Evolutionary conservation across 164 flowering plant species (phyloP).

Genomic region (Sedum album): DNA sequence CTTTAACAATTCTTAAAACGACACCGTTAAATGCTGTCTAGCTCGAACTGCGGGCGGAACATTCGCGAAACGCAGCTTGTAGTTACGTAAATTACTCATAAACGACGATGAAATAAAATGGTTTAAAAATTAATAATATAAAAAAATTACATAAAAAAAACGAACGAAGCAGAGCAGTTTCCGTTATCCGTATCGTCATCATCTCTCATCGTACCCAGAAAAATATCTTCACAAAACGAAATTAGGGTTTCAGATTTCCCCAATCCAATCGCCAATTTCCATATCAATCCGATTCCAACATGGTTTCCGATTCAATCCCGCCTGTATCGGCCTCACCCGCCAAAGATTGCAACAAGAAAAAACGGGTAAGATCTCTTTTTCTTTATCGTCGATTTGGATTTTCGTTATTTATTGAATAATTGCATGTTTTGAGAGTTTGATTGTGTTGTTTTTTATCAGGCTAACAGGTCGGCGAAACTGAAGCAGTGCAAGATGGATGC

Average conservation of each 20-base stretch:
- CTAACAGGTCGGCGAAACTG: conserved; percentile 71
- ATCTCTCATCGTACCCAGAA: not conserved
- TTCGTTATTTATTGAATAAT: no score
- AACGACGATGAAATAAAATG: not conserved
- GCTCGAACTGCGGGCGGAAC: not conserved
- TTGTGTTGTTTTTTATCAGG: conserved; percentile 22
- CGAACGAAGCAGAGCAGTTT: not conserved
- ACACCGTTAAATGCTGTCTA: not conserved
- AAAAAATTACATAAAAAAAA: no score
- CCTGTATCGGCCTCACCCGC: conserved; percentile 26
- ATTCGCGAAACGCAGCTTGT: not conserved
- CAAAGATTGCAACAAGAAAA: conserved; percentile 58
- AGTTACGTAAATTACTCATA: not conserved
- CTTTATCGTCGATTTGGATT: not conserved
- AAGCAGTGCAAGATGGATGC: conserved; percentile 87
- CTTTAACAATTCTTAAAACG: not conserved
- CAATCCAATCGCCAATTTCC: not conserved
- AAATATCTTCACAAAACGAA: conserved; percentile 4
- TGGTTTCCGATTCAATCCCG: conserved; percentile 56
- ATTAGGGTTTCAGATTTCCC: conserved; percentile 38
- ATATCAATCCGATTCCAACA: conserved; percentile 15
- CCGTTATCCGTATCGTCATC: conserved; percentile 21
- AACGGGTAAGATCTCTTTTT: conserved; percentile 36
- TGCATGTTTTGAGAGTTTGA: not conserved
- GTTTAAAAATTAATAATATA: no score